Percentiles rank a stretch among this genome's conserved stretches.
These are phyloP conservation scores for Linnemannia schmuckeri DNA, from an alignment of 192 early-diverging fungal genomes.

Conservation along the genomic window DNA sequence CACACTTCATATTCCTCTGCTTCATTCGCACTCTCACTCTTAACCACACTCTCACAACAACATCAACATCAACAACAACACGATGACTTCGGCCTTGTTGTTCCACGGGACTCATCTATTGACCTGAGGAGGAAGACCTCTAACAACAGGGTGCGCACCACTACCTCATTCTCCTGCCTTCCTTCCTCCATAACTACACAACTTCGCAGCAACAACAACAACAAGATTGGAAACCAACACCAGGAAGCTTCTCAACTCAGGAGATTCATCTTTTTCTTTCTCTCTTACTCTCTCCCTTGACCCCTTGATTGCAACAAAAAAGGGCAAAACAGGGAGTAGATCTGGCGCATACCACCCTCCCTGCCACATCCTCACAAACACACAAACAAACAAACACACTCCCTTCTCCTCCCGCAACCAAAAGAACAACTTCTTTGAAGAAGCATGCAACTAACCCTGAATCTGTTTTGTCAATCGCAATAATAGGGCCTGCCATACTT, in stretches of 20 bases:
- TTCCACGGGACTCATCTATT: background rate
- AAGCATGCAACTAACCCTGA: background rate
- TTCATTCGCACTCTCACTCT: background rate
- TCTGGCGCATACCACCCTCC: background rate
- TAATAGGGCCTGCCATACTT: conserved; percentile 6
- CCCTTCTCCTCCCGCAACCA: background rate
- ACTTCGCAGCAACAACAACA: background rate
- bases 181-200: background rate
- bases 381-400: background rate
- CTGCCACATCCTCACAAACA: background rate
- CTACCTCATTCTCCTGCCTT: background rate
- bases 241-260: background rate
- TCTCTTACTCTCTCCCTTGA: background rate
- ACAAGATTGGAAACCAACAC: background rate
- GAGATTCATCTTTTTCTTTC: background rate
- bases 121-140: background rate
- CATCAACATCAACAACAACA: background rate
- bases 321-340: background rate
- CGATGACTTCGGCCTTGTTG: background rate
- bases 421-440: background rate
- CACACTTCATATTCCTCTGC: background rate
- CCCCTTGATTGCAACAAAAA: background rate
- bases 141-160: conserved; percentile 3
- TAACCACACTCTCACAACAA: background rate
- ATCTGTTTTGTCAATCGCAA: background rate